Evolutionary conservation across 2,329 filamentous ascomycete genomes (phyloP), one percentile per base, ranked within the genome.

Genomic region (Graphilbum fragrans): DNA sequence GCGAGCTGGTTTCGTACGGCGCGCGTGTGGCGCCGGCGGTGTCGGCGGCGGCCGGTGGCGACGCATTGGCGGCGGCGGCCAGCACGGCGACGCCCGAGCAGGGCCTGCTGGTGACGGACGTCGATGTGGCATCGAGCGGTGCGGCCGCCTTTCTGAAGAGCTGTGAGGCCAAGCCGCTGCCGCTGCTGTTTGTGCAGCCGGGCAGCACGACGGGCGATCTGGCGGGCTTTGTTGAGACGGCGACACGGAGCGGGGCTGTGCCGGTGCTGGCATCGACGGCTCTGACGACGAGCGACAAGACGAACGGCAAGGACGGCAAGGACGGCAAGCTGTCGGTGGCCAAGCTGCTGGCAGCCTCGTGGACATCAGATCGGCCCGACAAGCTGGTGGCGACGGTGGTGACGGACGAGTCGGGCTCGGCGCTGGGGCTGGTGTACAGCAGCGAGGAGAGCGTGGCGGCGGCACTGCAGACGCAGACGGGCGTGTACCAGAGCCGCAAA

Each of bases 401-500:
- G 8, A 87, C 84, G 1, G 86, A 98, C 56, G 86, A 94, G 66
- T 70, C 82, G 38, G 88, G 87, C 1, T 69, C 83, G 18, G 85
- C 86, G 9, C 67, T 98, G 14, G 92, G 92, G 1, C 65, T 98
- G 49, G 92, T 95, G 17, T 98, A 95, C 69, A 94, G 88, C 62
- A 95, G 85, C 55, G 77, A 83, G 48, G 85, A 93, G 60, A 96
- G 90, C 57, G 78, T 98, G 27, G 70, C 78, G 9, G 90, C 94
- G 64, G 90, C 90, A 31, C 58, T 98, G 46, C 77, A 76, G 53
- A 94, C 86, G 6, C 67, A 72, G 52, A 69, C 67, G 1, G 88
- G 92, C 25, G 90, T 96, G 31, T 98, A 98, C 59, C 87, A 95
- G 63, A 96, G 90, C 65, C 75, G 92, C 40, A 96, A 95, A 68